phyloP scores from a whole-genome alignment of 2,329 filamentous ascomycete genomes.

The Apiospora aurea region DNA sequence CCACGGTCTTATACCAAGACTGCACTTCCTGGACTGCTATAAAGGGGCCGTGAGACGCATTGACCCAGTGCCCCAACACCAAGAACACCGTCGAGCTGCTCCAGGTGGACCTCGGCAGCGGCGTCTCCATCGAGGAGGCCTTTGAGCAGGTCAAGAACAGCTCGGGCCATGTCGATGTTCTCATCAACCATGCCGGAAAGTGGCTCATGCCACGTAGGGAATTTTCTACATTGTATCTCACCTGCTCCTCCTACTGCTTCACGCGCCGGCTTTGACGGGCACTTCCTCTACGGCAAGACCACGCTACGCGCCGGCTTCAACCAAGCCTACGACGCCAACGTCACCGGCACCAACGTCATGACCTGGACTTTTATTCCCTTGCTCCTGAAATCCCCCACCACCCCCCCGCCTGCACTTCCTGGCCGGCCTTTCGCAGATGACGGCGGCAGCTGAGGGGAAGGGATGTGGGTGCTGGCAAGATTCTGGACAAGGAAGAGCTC shows the following conservation, averaged over 20 bases:
- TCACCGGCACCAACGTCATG: slow-evolving; percentile 35
- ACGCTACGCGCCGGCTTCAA: slow-evolving; percentile 49
- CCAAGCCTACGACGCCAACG: slow-evolving; percentile 57
- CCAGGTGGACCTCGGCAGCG: slow-evolving; percentile 61
- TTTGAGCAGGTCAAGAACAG: slow-evolving; percentile 42
- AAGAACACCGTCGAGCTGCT: slow-evolving; percentile 57
- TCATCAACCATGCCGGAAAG: slow-evolving; percentile 62
- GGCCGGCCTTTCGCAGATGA: too few species aligned
- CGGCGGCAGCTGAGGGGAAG: slow-evolving; percentile 39
- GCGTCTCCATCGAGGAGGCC: slow-evolving; percentile 55
- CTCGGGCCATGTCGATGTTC: slow-evolving; percentile 55
- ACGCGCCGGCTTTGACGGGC: slow-evolving; percentile 54
- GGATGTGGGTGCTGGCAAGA: slow-evolving; percentile 49
- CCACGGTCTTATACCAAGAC: too few species aligned
- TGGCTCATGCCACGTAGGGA: background rate
- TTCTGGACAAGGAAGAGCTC: slow-evolving; percentile 33
- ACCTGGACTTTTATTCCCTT: too few species aligned
- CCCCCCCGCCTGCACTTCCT: slow-evolving; percentile 35
- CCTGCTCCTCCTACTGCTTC: background rate
- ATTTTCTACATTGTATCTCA: background rate
- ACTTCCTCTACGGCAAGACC: slow-evolving; percentile 36
- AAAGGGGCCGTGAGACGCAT: too few species aligned
- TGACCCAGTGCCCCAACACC: slow-evolving; percentile 46
- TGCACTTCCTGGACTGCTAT: too few species aligned
- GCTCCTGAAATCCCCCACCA: too few species aligned